Base-by-base conservation (phyloP, 169 alveolate species). In the Plasmodium relictum region DNA sequence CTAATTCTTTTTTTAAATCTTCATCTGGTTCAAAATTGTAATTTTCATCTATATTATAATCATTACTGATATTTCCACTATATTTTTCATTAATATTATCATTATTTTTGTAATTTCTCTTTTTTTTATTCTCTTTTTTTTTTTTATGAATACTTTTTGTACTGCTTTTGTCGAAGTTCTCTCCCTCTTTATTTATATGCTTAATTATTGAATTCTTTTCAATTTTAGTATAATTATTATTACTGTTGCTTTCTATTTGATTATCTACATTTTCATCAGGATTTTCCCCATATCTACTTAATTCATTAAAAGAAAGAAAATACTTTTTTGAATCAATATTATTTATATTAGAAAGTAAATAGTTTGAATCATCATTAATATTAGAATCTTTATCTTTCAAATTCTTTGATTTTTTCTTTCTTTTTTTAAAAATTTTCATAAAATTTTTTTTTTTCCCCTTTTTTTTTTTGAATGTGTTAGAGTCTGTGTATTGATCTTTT, bases 1-100 rank as follows among this genome's bases (percentile, higher is more conserved):
- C 89, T 14, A 78, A 44, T 63, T 78, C 89, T 65, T 52, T 65
- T 44, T 78, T 78, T 58, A 78, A 78, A 78, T 78, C 89, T 48
- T 78, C 89, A 50, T 78, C 65, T 1, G 78, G 78, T 63, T 78
- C 89, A 65, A 78, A 78, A 26, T 78, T 78, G 9, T 24, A 56
- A 78, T 65, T 78, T 31, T 56, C 65, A 26, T 78, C 89, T 22
- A 26, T 48, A 5, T 14, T 45, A 8, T 62, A 18, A 0, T 37
- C 24, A 12, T 12, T 62, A 39, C 26, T 22, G 18, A 22, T 48
- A 16, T 50, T 16, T 39, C 45, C 31, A 31, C 3, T 3, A 31
- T 31, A n/a, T 3, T 18, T 41, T 65, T 78, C 50, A 24, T 24
- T 58, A 10, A 10, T 50, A 14, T 39, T 78, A 1, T 61, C 6